phyloP scores from a whole-genome alignment of 768 basidiomycete genomes.

The Boletus eberwhitei region DNA sequence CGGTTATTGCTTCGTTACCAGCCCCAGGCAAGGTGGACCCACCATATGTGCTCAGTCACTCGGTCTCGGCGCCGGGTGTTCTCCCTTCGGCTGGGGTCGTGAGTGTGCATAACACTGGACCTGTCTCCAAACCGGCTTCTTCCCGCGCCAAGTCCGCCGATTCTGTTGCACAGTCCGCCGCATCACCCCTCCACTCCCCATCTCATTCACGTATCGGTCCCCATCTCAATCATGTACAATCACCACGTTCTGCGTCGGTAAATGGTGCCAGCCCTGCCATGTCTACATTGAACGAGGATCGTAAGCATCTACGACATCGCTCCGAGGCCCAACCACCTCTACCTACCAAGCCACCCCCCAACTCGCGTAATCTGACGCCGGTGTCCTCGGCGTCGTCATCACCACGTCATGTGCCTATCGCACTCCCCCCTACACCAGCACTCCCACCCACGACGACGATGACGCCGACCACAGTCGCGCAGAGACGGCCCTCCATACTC shows the following conservation, averaged over 20 bases:
- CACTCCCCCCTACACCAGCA: slow-evolving; percentile 31
- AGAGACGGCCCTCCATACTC: slow-evolving; percentile 38
- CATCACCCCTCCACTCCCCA: slow-evolving; percentile 21
- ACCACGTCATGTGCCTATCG: slow-evolving; percentile 41
- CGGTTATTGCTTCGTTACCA: slow-evolving; percentile 26
- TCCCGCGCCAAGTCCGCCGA: slow-evolving; percentile 28
- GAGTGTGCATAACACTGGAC: slow-evolving; percentile 5
- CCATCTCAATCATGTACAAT: slow-evolving; percentile 3
- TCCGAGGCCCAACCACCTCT: slow-evolving; percentile 15
- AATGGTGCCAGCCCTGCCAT: slow-evolving; percentile 19
- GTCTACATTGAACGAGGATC: slow-evolving; percentile 24
- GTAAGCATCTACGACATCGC: slow-evolving; percentile 20
- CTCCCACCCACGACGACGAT: slow-evolving; percentile 36
- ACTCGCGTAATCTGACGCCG: slow-evolving; percentile 51
- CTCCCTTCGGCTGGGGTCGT: slow-evolving; percentile 27
- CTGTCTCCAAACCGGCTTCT: slow-evolving; percentile 22
- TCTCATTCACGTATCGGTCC: slow-evolving; percentile 21
- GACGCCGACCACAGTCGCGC: slow-evolving; percentile 45
- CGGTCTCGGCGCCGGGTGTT: slow-evolving; percentile 41
- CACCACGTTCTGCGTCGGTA: slow-evolving; percentile 17
- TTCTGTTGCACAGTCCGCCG: slow-evolving; percentile 8
- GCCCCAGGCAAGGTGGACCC: slow-evolving; percentile 15
- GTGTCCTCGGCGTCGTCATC: slow-evolving; percentile 58
- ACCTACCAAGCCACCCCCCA: slow-evolving; percentile 29
- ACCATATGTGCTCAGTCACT: slow-evolving; percentile 33